Evolutionary conservation across 129 eudicot genomes (phyloP), one percentile per base, ranked within the genome.

Genomic region (Centaurea solstitialis): DNA sequence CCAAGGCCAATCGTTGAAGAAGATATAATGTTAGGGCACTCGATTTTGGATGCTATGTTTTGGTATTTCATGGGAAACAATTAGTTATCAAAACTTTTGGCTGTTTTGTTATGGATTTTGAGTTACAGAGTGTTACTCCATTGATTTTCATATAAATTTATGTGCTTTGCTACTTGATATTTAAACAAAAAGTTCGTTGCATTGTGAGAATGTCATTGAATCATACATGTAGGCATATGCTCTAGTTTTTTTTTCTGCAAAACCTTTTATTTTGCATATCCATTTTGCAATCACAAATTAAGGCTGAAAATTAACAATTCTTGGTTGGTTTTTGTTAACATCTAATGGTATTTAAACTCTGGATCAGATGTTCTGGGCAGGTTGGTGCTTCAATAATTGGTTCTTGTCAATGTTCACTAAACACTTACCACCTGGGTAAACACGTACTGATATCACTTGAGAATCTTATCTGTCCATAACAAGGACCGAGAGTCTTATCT

Each of bases 1-100:
- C 93, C 33, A 89, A 91, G 91, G 93, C 93, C 62, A 91, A 91
- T 40, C 93, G 93, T 86, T 91, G 39, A 89, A 83, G 74, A 88
- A 68, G 20, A 38, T 70, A n/a, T 61, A 0, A 30, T 59, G 9
- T 80, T 70, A 68, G 76, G 50, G 75, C 43, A 77, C 59, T 74
- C n/a, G 74, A 77, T 77, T 83, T 83, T 83, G 86, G 74, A 62
- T 62, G 69, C 33, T 8, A 71, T 64, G 73, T 82, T 77, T 77
- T 77, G 53, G 73, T 59, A 24, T 61, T 70, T 18, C 7, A 6
- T 53, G 81, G 10, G n/a, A 75, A 69, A 62, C 61, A 43, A 18
- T 82, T 82, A 71, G 22, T 76, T 77, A 61, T 61, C 39, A 39
- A 70, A 70, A 70, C 73, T 41, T 2, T 18, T 71, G 74, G 50